Conservation (phyloP, 2,329 filamentous ascomycete genomes). For the Drechslerella coelobrocha region DNA sequence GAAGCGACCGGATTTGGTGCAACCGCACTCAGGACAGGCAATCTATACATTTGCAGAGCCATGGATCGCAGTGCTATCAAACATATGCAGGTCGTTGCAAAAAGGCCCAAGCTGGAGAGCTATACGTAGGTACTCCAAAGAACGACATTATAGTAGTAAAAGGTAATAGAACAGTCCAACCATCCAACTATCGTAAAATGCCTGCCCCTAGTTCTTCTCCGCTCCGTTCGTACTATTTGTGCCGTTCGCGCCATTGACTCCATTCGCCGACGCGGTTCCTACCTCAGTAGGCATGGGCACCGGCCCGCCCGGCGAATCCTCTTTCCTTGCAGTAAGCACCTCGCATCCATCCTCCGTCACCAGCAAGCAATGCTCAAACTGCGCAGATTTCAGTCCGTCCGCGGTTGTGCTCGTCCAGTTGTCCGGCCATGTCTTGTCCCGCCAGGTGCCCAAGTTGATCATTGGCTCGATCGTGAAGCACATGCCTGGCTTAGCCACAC, state of each 20-base stretch:
- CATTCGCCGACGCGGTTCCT: constrained; percentile 17
- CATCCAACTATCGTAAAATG: too few species aligned
- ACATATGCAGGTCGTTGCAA: too few species aligned
- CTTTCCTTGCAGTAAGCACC: constrained; percentile 75
- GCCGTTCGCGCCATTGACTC: constrained; percentile 41
- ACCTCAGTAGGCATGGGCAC: constrained; percentile 64
- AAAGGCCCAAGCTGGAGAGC: too few species aligned
- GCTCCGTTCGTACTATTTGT: constrained; percentile 1
- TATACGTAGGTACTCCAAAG: too few species aligned
- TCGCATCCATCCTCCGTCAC: constrained; percentile 85
- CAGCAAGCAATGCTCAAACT: constrained; percentile 88
- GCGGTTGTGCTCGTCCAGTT: constrained; percentile 96
- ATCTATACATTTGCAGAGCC: too few species aligned
- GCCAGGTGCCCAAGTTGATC: constrained; percentile 90
- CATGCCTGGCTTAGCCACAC: constrained; percentile 93
- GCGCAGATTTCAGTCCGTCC: constrained; percentile 87
- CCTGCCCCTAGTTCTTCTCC: not conserved
- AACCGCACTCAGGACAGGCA: too few species aligned
- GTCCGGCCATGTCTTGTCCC: constrained; percentile 95
- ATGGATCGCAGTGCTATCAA: too few species aligned
- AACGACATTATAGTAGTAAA: too few species aligned
- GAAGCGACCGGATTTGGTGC: too few species aligned
- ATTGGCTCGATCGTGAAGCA: constrained; percentile 99
- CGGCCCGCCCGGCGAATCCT: constrained; percentile 77
- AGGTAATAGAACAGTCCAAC: too few species aligned